Evolutionary conservation across 2,329 filamentous ascomycete genomes (phyloP), one percentile per base, ranked within the genome.

Genomic region (Conoideocrella luteorostrata): DNA sequence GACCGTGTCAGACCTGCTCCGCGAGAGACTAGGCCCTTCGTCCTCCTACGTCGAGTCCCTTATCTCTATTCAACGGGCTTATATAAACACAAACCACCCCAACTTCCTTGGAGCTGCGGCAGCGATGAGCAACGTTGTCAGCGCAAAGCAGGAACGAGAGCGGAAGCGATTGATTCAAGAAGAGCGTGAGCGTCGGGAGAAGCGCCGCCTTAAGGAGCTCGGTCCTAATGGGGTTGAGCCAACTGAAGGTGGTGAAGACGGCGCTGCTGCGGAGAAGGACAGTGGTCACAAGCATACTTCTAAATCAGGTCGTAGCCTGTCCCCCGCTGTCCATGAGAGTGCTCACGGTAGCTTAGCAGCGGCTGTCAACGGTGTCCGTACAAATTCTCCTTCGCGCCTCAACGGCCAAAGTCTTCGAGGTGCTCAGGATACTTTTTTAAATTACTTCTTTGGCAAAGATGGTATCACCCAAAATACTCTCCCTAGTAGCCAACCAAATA

Each of bases 1-100:
- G 66, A 91, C 96, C 15, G 93, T 98, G 3, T 97, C 93, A 6
- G 93, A 98, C 62, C 80, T 98, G 35, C 75, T 98, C 41, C 83
- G 93, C 43, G 93, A 98, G 68, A 80, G 91, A 47, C 75, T 98
- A 5, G 93, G 93, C 2, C 93, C 93, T 10, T 82, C 86, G 45
- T 95, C 91, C 2, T 77, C 69, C 41, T 98, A 98, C 54, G 93
- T 98, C 34, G 93, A 96, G 65, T 97, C 91, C 32, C 75, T 98
- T 49, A 98, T 98, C 52, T 86, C 93, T 21, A 98, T 98, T 48
- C 93, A 98, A 67, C 80, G 93, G 53, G 93, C 93, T 17, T 98
- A 98, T 67, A 97, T 98, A 69, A 98, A 98, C 71, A 98, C 93
- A 33, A 98, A 98, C 60, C 93, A 98, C 62, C 93, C 93, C 39